Evolutionary conservation across 768 basidiomycete genomes (phyloP), one percentile per base, ranked within the genome.

Genomic region (Rhizopogon vesiculosus): DNA sequence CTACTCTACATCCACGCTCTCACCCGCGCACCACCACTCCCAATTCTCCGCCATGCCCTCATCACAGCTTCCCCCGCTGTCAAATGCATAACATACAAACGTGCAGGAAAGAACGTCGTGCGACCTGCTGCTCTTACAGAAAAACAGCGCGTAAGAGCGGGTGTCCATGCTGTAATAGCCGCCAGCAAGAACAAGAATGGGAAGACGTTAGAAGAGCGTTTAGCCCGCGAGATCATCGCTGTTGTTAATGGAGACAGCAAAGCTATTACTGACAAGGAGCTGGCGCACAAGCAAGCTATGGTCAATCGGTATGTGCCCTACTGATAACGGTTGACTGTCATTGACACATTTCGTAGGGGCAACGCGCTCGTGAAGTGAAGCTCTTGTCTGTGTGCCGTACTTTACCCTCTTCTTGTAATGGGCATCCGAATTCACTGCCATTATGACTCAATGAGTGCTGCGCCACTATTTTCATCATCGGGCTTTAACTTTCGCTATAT

Each of bases 141-240:
- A 73, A 83, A 88, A 65, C 92, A 94, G 73, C 78, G 93, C 38
- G 81, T 83, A 44, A 78, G 82, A 35, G 79, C 74, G 46, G 93
- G 85, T 3, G 76, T 96, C 39, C 66, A 76, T 57, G 91, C 87
- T 80, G 85, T 97, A 15, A 60, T 92, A 44, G 72, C 84, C 5
- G 84, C 82, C 12, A 80, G 82, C 57, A 77, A 86, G 56, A 73
- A 71, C 54, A 77, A 78, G 42, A 67, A 78, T 0, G 88, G 86
- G 22, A 78, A 78, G 61, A 79, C 74, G 0, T 58, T 87, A 7
- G 83, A 85, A 59, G 83, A 88, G 63, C 74, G 93, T 56, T 68
- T 96, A 57, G 93, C 93, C 31, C 76, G 83, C 65, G 92, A 96
- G 72, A 72, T 94, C 33, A 76, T 97, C 43, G 78, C 76, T 0